Base-by-base conservation (phyloP, 2,329 filamentous ascomycete species). In the Pseudogymnoascus sp. region DNA sequence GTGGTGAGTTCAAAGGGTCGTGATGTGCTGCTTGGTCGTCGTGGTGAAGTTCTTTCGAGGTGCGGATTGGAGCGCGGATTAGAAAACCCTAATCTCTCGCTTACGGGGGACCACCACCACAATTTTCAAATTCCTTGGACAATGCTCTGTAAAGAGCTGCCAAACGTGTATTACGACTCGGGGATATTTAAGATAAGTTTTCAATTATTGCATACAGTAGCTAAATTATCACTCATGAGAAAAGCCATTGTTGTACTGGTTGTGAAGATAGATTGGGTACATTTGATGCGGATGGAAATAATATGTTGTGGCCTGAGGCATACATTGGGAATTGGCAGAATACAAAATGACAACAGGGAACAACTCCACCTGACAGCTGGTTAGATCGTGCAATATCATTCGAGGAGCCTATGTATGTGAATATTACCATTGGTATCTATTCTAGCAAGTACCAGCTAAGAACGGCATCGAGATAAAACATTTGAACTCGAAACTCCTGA, bases 41-140 rank as follows among this genome's bases (percentile, higher is more conserved):
- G 62, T 67, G 64, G 45, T 60, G 64, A 36, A 63, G 66, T 63
- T 61, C 63, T 64, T 65, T 61, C 40, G 62, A 64, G 62, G 65
- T 61, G 65, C 63, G 66, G 65, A 62, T 64, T 66, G 60, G 61
- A 62, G 63, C 63, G 66, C 60, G 40, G 62, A 64, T 47, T 34
- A 31, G 65, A 60, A 66, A 69, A 69, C 69, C 67, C 69, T 70
- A 72, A 70, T 71, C 70, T 61, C 59, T 63, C 39, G 60, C 59
- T 67, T 71, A 71, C 69, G 68, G 68, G 66, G 71, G 62, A 65
- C 61, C 65, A 68, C 65, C 36, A 42, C 59, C 59, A 61, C 59
- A 37, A 61, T 12, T 39, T 39, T 62, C 60, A 62, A 61, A 36
- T 61, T 64, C 23, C 3, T 11, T n/a, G 26, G 37, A 57, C 51